These are phyloP conservation scores for Amaranthus cruentus DNA, from an alignment of 148 eudicot species.

Conservation along the genomic window DNA sequence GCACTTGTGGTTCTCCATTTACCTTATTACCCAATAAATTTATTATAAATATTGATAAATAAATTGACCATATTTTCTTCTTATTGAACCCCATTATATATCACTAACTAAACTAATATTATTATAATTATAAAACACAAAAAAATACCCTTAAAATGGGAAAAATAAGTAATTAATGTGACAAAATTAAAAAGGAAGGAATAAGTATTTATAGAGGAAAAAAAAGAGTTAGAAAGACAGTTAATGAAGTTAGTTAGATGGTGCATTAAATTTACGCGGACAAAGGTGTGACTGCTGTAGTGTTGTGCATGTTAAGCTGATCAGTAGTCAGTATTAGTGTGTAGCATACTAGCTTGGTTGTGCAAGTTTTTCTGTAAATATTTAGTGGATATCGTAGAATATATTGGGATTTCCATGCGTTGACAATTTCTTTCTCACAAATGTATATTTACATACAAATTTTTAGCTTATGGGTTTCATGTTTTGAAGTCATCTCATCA, in stretches of 20 bases:
- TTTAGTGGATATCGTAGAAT: neutral
- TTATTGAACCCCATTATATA: neutral
- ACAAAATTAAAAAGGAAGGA: constrained; percentile 6
- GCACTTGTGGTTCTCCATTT: constrained; percentile 52
- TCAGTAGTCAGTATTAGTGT: neutral
- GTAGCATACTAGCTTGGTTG: too few relatives aligned
- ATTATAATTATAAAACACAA: too few relatives aligned
- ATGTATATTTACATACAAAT: too few relatives aligned
- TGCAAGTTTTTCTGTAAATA: neutral
- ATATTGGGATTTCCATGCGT: constrained; percentile 4
- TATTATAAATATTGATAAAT: constrained; percentile 4
- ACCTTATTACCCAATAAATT: constrained; percentile 4
- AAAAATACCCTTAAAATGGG: neutral
- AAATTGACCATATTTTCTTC: constrained; percentile 1
- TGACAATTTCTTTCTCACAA: neutral
- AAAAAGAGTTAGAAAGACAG: neutral
- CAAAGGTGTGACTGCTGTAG: neutral
- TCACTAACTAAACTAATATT: neutral
- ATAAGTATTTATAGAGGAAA: constrained; percentile 16
- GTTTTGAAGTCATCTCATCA: too few relatives aligned
- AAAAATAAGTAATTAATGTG: neutral
- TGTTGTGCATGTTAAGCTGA: neutral
- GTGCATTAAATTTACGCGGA: constrained; percentile 25
- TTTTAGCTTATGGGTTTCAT: too few relatives aligned
- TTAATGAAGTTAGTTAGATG: constrained; percentile 15